Evolutionary conservation across 257 asterid genomes (phyloP).

Genomic region (Rubia yunnanensis): DNA sequence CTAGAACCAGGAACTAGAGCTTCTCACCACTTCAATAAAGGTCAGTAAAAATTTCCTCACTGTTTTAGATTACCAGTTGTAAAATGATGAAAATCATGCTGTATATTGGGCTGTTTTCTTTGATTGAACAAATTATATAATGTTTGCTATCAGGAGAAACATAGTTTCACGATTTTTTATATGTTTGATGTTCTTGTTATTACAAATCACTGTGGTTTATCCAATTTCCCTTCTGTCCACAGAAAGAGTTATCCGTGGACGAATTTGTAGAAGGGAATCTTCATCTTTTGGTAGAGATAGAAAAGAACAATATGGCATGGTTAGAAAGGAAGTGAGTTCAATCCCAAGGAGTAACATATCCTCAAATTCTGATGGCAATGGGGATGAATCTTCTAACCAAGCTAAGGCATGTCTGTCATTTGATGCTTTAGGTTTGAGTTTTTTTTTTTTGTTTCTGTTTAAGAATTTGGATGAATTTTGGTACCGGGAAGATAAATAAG

Average conservation of each 20-base stretch:
- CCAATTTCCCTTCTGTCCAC: constrained; percentile 9
- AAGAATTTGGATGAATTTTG: neutral
- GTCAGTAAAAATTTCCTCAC: constrained; percentile 11
- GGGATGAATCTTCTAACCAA: constrained; percentile 40
- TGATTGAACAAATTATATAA: neutral
- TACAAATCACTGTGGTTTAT: neutral
- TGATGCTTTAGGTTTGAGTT: neutral
- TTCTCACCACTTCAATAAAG: constrained; percentile 21
- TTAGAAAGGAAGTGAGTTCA: constrained; percentile 27
- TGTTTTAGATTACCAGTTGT: neutral
- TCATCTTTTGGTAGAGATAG: constrained; percentile 25
- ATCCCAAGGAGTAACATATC: constrained; percentile 48
- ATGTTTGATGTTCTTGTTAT: constrained; percentile 1
- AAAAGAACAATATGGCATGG: constrained; percentile 22
- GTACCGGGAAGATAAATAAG: neutral
- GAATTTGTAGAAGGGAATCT: constrained; percentile 14
- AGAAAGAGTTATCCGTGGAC: constrained; percentile 30
- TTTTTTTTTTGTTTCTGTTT: neutral
- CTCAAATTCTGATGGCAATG: constrained; percentile 31
- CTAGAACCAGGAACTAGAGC: constrained; percentile 17
- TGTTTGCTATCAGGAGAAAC: neutral
- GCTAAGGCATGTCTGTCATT: constrained; percentile 30
- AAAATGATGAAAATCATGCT: neutral
- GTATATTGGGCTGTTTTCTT: neutral
- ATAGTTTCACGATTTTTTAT: neutral